Evolutionary conservation across 2,329 filamentous ascomycete species (phyloP), one percentile per base, ranked within the genome.

Genomic region (Cercospora sp.): DNA sequence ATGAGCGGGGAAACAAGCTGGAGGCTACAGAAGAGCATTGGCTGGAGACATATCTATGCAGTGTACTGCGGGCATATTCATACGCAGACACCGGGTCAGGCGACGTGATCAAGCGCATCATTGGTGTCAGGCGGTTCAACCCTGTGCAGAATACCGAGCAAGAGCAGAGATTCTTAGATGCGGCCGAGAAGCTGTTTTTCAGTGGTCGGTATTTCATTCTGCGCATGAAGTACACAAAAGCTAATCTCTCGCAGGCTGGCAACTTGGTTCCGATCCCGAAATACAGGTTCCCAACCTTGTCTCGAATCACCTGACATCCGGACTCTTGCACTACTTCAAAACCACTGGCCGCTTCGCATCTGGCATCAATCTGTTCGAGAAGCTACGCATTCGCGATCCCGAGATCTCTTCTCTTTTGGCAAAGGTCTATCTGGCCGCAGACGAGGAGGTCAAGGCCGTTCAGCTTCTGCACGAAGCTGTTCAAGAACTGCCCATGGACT

Each of bases 61-160:
- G 91, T 70, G 93, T 99, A 7, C 83, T 99, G 70, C 87, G 95
- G 75, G 94, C 95, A 68, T 99, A 98, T 80, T 94, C 93, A 0
- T 99, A 99, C 78, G 95, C 95, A 60, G 94, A 99, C 78, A 91
- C 97, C 79, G 94, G 94, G 55, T 95, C 91, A 65, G 94, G 94
- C 64, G 94, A 97, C 75, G 91, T 91, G 1, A 97, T 98, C 78
- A 91, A 95, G 80, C 96, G 95, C 82, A 97, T 99, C 68, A 92
- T 98, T 78, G 95, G 94, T n/a, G 93, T 98, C 61, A 87, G 95
- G 74, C 88, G 95, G 70, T 98, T 99, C 85, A 99, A 99, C 77
- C 95, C 95, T 1, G 92, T 99, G 69, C 97, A 93, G 59, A 98
- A 92, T 79, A 98, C 95, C n/a, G 95, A 99, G 80, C 93, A 93